These are phyloP conservation scores for Camellia lanceoleosa DNA, from an alignment of 148 eudicot genomes.

Conservation along the genomic window DNA sequence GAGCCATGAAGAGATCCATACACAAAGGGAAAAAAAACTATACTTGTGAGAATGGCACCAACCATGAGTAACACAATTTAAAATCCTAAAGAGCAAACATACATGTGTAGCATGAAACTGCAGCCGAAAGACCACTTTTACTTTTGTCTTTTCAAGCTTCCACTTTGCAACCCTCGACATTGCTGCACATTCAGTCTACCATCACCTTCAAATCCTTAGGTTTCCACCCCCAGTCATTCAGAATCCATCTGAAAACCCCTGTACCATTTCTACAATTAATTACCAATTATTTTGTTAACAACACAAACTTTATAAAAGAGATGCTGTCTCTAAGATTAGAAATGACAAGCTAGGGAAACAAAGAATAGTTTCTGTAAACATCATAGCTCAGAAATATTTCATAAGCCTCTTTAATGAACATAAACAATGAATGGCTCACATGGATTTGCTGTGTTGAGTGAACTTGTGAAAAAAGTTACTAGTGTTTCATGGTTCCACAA, in stretches of 20 bases:
- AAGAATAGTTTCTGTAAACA: background rate
- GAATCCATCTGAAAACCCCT: constrained; percentile 3
- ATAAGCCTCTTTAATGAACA: background rate
- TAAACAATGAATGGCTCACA: background rate
- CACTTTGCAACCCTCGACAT: constrained; percentile 83
- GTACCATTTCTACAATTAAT: constrained; percentile 6
- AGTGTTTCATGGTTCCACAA: too few species aligned
- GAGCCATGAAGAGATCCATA: background rate
- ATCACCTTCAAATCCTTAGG: constrained; percentile 27
- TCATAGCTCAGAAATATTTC: background rate
- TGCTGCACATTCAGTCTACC: constrained; percentile 26
- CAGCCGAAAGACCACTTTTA: constrained; percentile 91
- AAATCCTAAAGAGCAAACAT: constrained; percentile 29
- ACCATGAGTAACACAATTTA: constrained; percentile 1
- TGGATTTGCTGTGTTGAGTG: background rate
- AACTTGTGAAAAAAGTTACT: background rate
- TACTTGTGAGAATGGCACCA: background rate
- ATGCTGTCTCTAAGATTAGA: background rate
- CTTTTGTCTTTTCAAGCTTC: constrained; percentile 90
- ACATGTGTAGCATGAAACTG: constrained; percentile 98
- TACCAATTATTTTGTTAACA: constrained; percentile 1
- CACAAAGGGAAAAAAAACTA: background rate
- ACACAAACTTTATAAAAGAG: background rate
- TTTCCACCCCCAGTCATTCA: constrained; percentile 14
- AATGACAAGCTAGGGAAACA: background rate